Evolutionary conservation across 1,284 basidiomycete genomes (phyloP), one percentile per base, ranked within the genome.

Genomic region (Tilletia caries): DNA sequence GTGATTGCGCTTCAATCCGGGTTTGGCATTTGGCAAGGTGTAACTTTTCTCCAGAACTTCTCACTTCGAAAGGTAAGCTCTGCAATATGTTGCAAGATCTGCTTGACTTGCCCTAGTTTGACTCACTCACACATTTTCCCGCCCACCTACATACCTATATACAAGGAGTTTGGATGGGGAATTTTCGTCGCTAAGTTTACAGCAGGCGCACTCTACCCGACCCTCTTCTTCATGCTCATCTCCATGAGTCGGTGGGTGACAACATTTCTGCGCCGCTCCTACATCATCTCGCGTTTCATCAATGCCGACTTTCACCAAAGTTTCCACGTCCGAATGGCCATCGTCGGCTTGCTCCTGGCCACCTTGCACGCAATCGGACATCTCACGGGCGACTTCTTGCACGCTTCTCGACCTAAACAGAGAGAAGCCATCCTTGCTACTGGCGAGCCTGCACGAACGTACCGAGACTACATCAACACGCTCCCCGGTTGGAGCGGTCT

Each of bases 151-250:
- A 41, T 15, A 41, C 37, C n/a, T n/a, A n/a, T 20, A 10, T 20
- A n/a, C n/a, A 1, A 23, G n/a, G 27, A 2, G 2, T 12, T 33
- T 33, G 69, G 69, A 32, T 70, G 69, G 69, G 69, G 69, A 18
- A 43, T 70, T 52, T 64, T 67, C 58, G 8, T 68, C 8, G 67
- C 69, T 5, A 70, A 70, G 44, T 41, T 60, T 10, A 27, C 65
- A 10, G 69, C 69, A 8, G 69, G 69, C 4, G 69, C 67, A n/a
- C 66, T 70, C 2, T 70, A 70, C 52, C 69, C 69, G n/a, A 64
- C 67, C 23, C 46, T 70, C 18, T 44, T 70, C 52, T 64, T 70
- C 33, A 41, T 70, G 15, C 23, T 70, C n/a, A 34, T 70, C 18
- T 52, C 46, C 41, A 70, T 70, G 69, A 52, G 41, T 13, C 18